phyloP scores from a whole-genome alignment of 169 alveolate genomes.

The Plasmodium coatneyi region DNA sequence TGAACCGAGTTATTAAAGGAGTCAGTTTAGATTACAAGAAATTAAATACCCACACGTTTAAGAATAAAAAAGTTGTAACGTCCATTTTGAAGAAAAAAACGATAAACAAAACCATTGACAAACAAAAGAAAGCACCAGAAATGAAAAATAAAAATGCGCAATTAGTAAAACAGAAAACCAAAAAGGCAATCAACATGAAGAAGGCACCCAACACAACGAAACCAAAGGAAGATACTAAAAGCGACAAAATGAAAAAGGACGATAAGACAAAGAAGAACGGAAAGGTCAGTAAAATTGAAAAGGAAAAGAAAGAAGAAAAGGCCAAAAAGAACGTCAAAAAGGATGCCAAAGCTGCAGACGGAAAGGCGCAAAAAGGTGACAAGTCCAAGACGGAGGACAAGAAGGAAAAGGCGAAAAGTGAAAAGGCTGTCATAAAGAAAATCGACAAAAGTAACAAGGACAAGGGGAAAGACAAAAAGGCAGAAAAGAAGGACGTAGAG shows the following conservation, averaged over 20 bases:
- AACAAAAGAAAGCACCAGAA: slow-evolving; percentile 17
- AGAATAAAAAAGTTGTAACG: slow-evolving; percentile 32
- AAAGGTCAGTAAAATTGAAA: slow-evolving; percentile 9
- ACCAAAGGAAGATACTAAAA: slow-evolving; percentile 19
- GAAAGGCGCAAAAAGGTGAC: background rate
- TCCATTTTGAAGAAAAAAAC: slow-evolving; percentile 58
- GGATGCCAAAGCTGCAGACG: slow-evolving; percentile 12
- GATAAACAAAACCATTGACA: slow-evolving; percentile 28
- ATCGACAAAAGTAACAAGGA: background rate
- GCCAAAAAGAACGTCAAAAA: slow-evolving; percentile 13
- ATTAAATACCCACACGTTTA: slow-evolving; percentile 42
- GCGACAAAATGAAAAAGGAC: slow-evolving; percentile 29
- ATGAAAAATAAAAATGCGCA: slow-evolving; percentile 19
- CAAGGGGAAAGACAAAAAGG: background rate
- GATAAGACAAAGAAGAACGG: slow-evolving; percentile 18
- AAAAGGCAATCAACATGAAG: slow-evolving; percentile 1
- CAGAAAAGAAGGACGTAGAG: background rate
- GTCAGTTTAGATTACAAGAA: slow-evolving; percentile 49
- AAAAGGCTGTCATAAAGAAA: background rate
- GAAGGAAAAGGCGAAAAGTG: background rate
- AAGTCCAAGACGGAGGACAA: slow-evolving; percentile 9
- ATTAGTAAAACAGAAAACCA: slow-evolving; percentile 7
- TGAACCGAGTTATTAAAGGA: slow-evolving; percentile 67
- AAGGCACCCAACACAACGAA: background rate
- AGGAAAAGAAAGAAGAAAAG: slow-evolving; percentile 2